Evolutionary conservation across 2,329 filamentous ascomycete genomes (phyloP).

Genomic region (Ceratocystis alfenasii): DNA sequence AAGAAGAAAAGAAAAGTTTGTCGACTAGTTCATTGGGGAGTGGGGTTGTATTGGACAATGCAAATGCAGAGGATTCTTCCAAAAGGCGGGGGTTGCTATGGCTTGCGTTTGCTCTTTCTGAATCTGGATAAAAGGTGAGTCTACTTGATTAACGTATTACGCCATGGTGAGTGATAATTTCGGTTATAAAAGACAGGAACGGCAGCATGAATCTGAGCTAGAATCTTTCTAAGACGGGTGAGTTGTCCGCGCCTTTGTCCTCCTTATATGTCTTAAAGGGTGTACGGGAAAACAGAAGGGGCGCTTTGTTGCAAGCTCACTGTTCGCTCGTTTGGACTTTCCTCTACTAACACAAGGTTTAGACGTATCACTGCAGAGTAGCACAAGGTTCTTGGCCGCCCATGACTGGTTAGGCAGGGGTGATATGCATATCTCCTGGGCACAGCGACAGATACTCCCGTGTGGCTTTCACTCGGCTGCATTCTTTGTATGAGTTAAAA

Average conservation of each 20-base stretch:
- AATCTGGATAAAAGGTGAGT: neutral
- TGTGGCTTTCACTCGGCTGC: too few species aligned
- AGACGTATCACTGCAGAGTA: neutral
- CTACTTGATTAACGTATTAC: neutral
- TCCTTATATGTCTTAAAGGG: neutral
- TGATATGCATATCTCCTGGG: too few species aligned
- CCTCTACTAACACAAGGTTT: neutral
- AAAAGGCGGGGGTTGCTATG: constrained; percentile 4
- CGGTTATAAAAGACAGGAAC: neutral
- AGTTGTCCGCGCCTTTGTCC: neutral
- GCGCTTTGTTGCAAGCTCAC: neutral
- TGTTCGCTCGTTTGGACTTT: neutral
- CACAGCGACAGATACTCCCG: too few species aligned
- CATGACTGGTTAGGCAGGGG: neutral
- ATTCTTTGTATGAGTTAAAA: too few species aligned
- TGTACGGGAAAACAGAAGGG: neutral
- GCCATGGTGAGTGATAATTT: neutral
- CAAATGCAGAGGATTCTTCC: neutral
- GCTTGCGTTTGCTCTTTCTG: neutral
- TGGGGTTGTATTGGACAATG: neutral
- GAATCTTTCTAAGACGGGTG: neutral
- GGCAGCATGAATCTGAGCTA: neutral
- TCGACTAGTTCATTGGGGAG: neutral
- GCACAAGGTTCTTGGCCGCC: neutral
- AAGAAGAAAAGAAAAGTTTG: neutral